Conservation (phyloP, 129 eudicot genomes). For the Arctium minus region DNA sequence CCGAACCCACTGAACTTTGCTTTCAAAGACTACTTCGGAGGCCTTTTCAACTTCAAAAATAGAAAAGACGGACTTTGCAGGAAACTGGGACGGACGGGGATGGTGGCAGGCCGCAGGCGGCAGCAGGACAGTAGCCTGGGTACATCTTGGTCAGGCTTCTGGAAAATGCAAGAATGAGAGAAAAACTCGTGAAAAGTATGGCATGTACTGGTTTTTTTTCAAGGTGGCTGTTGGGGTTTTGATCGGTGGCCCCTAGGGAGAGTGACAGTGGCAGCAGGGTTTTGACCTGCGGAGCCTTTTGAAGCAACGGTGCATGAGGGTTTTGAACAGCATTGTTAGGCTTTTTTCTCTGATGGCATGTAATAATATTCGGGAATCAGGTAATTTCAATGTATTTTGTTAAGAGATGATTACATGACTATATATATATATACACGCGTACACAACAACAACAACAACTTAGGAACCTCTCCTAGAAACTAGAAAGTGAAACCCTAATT, state of each 20-base stretch:
- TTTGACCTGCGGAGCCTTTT: neutral
- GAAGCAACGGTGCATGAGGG: neutral
- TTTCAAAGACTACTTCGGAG: neutral
- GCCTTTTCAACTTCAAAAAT: neutral
- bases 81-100: neutral
- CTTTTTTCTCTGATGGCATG: neutral
- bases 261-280: neutral
- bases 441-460: no score
- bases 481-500: no score
- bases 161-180: neutral
- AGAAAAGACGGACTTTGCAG: neutral
- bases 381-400: neutral
- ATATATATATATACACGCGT: no score
- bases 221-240: neutral
- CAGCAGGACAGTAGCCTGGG: neutral
- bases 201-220: neutral
- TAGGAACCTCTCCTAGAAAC: no score
- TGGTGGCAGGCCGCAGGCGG: neutral
- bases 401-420: neutral
- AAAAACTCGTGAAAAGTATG: neutral
- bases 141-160: neutral
- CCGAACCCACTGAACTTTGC: neutral
- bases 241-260: neutral
- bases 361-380: neutral
- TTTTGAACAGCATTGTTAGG: neutral